phyloP scores from a whole-genome alignment of 2,329 filamentous ascomycete species.

The Neonectria ditissima region DNA sequence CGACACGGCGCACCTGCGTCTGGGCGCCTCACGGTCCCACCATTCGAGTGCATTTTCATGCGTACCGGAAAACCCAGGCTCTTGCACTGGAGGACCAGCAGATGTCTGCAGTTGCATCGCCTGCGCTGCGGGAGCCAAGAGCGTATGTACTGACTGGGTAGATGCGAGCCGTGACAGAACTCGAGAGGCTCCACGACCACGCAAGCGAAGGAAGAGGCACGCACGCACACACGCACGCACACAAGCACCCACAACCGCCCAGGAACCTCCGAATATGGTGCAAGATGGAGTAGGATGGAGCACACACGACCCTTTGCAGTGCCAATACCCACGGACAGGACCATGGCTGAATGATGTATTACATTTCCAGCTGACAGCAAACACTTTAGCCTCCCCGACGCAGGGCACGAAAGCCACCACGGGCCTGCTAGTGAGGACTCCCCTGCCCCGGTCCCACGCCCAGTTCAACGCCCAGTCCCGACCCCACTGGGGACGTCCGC shows the following conservation, averaged over 20 bases:
- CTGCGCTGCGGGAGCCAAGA: conserved; percentile 7
- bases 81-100: conserved; percentile 37
- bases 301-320: conserved; percentile 9
- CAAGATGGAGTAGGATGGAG: conserved; percentile 6
- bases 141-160: conserved; percentile 6
- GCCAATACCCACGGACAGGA: background rate
- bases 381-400: conserved; percentile 16
- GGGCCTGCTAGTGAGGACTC: conserved; percentile 8
- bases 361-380: background rate
- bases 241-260: conserved; percentile 2
- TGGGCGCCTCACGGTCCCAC: background rate
- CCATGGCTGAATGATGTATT: background rate
- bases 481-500: background rate
- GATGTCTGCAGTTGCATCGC: conserved; percentile 27
- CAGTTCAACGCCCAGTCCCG: background rate
- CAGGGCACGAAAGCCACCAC: conserved; percentile 28
- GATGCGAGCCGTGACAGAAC: conserved; percentile 1
- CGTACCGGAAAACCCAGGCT: conserved; percentile 22
- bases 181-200: background rate
- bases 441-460: background rate
- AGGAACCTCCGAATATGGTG: conserved; percentile 5
- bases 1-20: conserved; percentile 4
- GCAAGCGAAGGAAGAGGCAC: conserved; percentile 1
- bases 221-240: conserved; percentile 14
- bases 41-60: conserved; percentile 12